phyloP scores from a whole-genome alignment of 2,329 filamentous ascomycete genomes.

The Hypoxylon sp. region DNA sequence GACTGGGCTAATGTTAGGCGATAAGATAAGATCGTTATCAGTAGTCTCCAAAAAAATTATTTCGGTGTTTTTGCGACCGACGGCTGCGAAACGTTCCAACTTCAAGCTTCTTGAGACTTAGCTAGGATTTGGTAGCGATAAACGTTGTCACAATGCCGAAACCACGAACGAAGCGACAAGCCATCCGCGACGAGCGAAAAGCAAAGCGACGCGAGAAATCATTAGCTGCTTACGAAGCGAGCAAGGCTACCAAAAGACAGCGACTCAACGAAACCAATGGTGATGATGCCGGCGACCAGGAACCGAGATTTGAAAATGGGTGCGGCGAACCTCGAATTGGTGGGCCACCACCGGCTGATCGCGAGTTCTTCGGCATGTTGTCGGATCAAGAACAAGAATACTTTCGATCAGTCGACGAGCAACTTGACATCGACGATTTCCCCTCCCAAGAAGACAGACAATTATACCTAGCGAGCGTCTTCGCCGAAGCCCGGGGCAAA shows the following conservation, averaged over 20 bases:
- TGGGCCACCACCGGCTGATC: conserved; percentile 62
- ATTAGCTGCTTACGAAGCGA: conserved; percentile 38
- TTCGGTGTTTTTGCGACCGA: conserved; percentile 24
- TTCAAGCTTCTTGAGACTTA: conserved; percentile 2
- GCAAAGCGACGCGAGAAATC: conserved; percentile 51
- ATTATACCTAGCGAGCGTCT: conserved; percentile 85
- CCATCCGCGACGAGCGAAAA: conserved; percentile 56
- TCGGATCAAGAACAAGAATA: conserved; percentile 96
- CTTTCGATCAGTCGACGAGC: conserved; percentile 89
- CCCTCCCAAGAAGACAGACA: conserved; percentile 79
- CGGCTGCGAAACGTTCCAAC: background rate
- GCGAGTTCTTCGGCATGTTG: conserved; percentile 92
- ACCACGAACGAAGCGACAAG: conserved; percentile 54
- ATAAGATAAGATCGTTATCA: conserved; percentile 33
- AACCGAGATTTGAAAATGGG: conserved; percentile 46
- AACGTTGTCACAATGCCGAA: conserved; percentile 51
- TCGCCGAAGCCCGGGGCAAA: conserved; percentile 88
- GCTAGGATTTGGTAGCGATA: background rate
- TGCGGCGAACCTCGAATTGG: conserved; percentile 40
- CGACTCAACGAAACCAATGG: conserved; percentile 48
- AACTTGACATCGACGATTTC: conserved; percentile 93
- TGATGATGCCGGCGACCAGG: conserved; percentile 33
- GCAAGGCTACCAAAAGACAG: conserved; percentile 49
- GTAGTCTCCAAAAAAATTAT: conserved; percentile 38
- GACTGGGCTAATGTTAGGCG: background rate